Evolutionary conservation across 1,284 basidiomycete genomes (phyloP), one percentile per base, ranked within the genome.

Genomic region (Ceratobasidium sp.): DNA sequence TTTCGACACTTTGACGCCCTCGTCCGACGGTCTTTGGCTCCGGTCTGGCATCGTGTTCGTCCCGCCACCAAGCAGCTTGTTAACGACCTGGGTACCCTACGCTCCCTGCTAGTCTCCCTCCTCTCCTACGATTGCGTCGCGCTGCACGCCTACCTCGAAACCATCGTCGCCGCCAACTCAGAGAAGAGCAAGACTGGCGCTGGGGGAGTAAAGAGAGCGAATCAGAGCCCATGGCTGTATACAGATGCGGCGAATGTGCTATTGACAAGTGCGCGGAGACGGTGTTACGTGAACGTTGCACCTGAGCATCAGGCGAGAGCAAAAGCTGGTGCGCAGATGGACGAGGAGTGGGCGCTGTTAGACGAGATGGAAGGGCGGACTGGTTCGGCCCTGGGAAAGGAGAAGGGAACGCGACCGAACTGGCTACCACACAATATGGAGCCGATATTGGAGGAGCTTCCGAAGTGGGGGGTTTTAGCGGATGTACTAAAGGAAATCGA

Each of bases 31-130:
- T 95, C 97, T 82, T 90, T 99, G 4, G 95, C 98, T 84, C 91
- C 97, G 0, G 93, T 98, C 3, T 99, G 98, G 98, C 97, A 99
- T 85, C 95, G 96, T 85, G 95, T 98, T 39, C 95, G 96, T 0
- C 92, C 94, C 2, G 93, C 92, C 81, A 99, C 97, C 0, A 97
- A 96, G 83, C 94, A 97, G 80, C 91, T 99, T 13, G 96, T 99
- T 6, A 90, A 90, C 68, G 97, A 99, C 83, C 89, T 99, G 5
- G 92, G 93, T 0, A 94, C 94, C 0, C 89, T 99, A 2, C 90
- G 98, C 0, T 92, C 93, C 61, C 89, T 99, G 1, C 90, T 99
- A 64, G 89, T 89, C 68, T 98, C 95, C 84, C 90, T 99, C 0
- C 87, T 99, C 51, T 92, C 95, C 1, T 98, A 98, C 83, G 97